A percentile compares a stretch with the other conserved stretches of the same genome.
phyloP scores from a whole-genome alignment of 257 asterid genomes.

The Nicotiana otophora region DNA sequence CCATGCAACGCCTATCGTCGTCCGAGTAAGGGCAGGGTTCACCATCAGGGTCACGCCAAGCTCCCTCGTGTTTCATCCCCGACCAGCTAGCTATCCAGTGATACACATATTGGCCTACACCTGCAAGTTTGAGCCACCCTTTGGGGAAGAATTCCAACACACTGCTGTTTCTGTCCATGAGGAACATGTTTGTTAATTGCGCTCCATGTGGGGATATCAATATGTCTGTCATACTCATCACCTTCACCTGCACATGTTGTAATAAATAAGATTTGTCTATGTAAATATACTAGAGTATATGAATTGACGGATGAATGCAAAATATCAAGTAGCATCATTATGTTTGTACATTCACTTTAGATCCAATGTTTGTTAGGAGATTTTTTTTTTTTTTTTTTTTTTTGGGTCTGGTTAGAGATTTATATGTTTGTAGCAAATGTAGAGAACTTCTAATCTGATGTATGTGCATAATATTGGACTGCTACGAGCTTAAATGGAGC shows the following conservation, averaged over 20 bases:
- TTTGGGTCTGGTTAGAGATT: too few species aligned
- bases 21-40: constrained; percentile 44
- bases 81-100: constrained; percentile 80
- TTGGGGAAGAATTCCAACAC: constrained; percentile 69
- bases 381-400: too few species aligned
- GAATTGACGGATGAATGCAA: too few species aligned
- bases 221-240: constrained; percentile 62
- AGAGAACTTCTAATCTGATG: too few species aligned
- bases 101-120: constrained; percentile 58
- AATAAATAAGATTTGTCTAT: background rate
- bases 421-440: too few species aligned
- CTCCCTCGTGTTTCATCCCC: constrained; percentile 70
- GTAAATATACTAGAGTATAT: too few species aligned
- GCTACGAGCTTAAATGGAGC: too few species aligned
- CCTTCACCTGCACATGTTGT: constrained; percentile 33
- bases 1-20: constrained; percentile 59
- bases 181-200: constrained; percentile 63
- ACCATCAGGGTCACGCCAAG: constrained; percentile 63
- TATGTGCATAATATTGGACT: too few species aligned
- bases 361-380: too few species aligned
- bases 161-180: constrained; percentile 68
- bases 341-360: too few species aligned
- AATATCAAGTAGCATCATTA: too few species aligned
- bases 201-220: constrained; percentile 78
- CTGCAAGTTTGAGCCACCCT: constrained; percentile 68